Evolutionary conservation across 805 yeast species (phyloP), one percentile per base, ranked within the genome.

Genomic region (Myxozyma sirexii): DNA sequence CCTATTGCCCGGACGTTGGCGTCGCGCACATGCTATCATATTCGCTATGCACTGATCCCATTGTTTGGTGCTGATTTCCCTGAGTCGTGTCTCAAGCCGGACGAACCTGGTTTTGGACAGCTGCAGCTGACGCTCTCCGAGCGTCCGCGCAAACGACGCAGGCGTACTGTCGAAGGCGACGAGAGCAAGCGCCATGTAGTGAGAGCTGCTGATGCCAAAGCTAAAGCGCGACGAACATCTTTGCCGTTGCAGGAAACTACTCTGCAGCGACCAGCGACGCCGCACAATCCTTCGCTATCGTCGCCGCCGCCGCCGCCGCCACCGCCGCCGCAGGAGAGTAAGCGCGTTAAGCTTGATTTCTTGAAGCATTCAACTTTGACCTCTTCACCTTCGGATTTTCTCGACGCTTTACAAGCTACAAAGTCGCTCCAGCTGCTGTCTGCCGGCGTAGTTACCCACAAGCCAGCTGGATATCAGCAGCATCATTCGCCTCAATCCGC

Each of bases 1-100:
- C 81, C 80, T 8, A 77, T 88, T 52, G 90, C 96, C 24, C 79
- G 79, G 60, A 75, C 81, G 33, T 76, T 91, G 54, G 93, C 96
- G 2, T 72, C 82, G 35, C 81, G 87, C 53, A 88, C 90, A 68
- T 88, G 96, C 75, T 90, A 82, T 72, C 83, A 85, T 57, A 87
- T 91, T 46, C 77, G 97, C 58, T 87, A 77, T 70, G 83, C 88
- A 21, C 75, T 91, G 65, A 81, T 90, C 27, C 97, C 97, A 1
- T 66, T 91, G 6, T 91, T 91, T 74, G 97, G 97, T 2, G 73
- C 75, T 1, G 80, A 76, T 27, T 91, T 91, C 71, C 85, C 88
- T 3, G 78, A 75, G 41, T 75, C 78, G 57, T 87, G 91, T 68
- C 74, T 85, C 47, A 74, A 72, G 64, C 90, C 91, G 0, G 70